phyloP scores from a whole-genome alignment of 1,284 basidiomycete species.

The Takashimella tepidaria region DNA sequence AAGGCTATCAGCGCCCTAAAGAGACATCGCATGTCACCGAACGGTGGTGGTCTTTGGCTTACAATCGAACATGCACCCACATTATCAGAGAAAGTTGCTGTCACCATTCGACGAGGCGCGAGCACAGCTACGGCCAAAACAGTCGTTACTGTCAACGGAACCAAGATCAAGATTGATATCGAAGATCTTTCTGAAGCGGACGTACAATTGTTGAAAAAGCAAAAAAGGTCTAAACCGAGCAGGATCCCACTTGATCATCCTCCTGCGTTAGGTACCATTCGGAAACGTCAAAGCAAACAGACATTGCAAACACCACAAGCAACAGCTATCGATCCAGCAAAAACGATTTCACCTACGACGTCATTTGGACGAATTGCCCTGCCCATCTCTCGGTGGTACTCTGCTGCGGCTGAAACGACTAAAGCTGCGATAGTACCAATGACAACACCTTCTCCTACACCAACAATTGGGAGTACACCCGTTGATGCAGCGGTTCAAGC shows the following conservation, averaged over 20 bases:
- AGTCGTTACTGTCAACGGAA: conserved; percentile 84
- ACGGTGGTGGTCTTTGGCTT: conserved; percentile 94
- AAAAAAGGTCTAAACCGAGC: conserved; percentile 79
- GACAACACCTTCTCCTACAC: conserved; percentile 32
- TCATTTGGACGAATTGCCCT: conserved; percentile 22
- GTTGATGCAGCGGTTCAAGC: conserved; percentile 76
- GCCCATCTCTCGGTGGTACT: conserved; percentile 66
- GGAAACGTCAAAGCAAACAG: conserved; percentile 45
- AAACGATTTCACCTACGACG: conserved; percentile 16
- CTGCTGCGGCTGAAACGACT: conserved; percentile 59
- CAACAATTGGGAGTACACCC: conserved; percentile 47
- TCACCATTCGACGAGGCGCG: conserved; percentile 64
- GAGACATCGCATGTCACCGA: conserved; percentile 77
- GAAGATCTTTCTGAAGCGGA: conserved; percentile 88
- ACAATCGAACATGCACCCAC: conserved; percentile 83
- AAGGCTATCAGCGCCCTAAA: conserved; percentile 75
- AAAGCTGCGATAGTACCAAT: conserved; percentile 41
- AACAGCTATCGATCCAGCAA: conserved; percentile 9
- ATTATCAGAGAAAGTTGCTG: conserved; percentile 48
- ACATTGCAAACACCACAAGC: conserved; percentile 14
- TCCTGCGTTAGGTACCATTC: conserved; percentile 67
- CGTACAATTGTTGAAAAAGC: conserved; percentile 71
- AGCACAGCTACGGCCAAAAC: conserved; percentile 55
- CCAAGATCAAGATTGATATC: conserved; percentile 76
- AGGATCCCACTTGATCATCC: conserved; percentile 90